phyloP scores from a whole-genome alignment of 2,329 filamentous ascomycete species.

The Scedosporium boydii region DNA sequence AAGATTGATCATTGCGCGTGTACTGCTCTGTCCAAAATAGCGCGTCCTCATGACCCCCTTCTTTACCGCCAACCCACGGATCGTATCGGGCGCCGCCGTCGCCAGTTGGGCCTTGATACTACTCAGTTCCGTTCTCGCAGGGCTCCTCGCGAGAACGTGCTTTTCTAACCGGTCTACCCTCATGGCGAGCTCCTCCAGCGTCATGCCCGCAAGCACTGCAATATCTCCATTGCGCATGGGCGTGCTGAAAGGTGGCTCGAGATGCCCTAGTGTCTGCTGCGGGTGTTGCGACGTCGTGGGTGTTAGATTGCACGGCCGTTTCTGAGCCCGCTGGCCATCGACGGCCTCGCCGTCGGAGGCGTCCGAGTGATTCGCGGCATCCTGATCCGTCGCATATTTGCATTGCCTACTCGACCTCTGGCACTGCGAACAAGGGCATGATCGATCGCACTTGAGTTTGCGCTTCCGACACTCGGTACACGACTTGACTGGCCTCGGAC shows the following conservation, averaged over 20 bases:
- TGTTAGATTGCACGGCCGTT: conserved; percentile 18
- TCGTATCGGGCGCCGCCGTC: conserved; percentile 31
- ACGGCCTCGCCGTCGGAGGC: conserved; percentile 32
- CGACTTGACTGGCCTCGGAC: conserved; percentile 45
- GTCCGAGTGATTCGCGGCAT: conserved; percentile 37
- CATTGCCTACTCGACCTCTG: conserved; percentile 45
- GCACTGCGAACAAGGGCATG: conserved; percentile 48
- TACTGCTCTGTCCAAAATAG: conserved; percentile 43
- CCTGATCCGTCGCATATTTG: conserved; percentile 41
- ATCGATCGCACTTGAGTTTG: conserved; percentile 46
- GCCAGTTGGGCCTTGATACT: conserved; percentile 16
- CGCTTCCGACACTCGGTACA: conserved; percentile 48
- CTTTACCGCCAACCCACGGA: conserved; percentile 41
- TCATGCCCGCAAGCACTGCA: conserved; percentile 20
- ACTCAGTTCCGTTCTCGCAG: conserved; percentile 26
- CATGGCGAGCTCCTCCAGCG: conserved; percentile 37
- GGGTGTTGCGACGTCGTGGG: not conserved
- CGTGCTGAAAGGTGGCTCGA: not conserved
- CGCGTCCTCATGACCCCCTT: conserved; percentile 34
- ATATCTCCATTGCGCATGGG: conserved; percentile 12
- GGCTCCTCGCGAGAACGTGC: conserved; percentile 32
- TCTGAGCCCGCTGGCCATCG: conserved; percentile 24
- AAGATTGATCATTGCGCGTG: conserved; percentile 43
- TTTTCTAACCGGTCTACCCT: conserved; percentile 47
- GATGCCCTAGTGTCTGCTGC: not conserved